Base-by-base conservation (phyloP, 2,329 filamentous ascomycete species). In the Colletotrichum brevisporum region DNA sequence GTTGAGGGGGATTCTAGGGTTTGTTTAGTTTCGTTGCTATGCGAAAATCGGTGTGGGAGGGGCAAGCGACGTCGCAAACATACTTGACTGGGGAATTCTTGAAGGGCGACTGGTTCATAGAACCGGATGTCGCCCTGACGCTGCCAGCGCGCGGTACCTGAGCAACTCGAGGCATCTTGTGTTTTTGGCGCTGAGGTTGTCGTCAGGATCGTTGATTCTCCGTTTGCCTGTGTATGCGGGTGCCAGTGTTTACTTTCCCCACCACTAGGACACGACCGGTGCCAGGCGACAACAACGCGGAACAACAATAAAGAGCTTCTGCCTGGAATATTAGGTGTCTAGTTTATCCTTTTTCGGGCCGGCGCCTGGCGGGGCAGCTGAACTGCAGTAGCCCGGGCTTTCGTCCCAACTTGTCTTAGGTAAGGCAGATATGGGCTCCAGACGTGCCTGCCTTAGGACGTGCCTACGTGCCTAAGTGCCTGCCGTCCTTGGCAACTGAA, bases 1-100 rank as follows among this genome's bases (percentile, higher is more conserved):
- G 83, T 98, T 98, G 71, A 99, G 89, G 43, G 96, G 95, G 69
- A 99, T 97, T 79, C 94, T 97, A 75, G 1, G 13, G 31, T 24
- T 55, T 66, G 57, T 67, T 67, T 64, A 58, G 61, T 53, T 57
- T 39, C 41, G 67, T 72, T 73, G 74, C 64, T 65, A 55, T 41
- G 67, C 61, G 58, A 60, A 31, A 69, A 41, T 36, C 24, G 54
- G 53, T 51, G 39, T 8, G 16, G 45, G 21, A 24, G 21, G 45
- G 39, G 36, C 9, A 4, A 39, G 57, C 24, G 58, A 50, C 56
- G 61, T 24, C 27, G 52, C 56, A 69, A 63, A 81, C 85, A 77
- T 81, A 89, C 87, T 89, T 89, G 63, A 88, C 77, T 5, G 86
- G 84, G 27, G 86, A 87, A 67, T 85, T 86, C 74, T 88, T 88